Conservation (phyloP, 169 alveolate species). For the Plasmodium gallinaceum region DNA sequence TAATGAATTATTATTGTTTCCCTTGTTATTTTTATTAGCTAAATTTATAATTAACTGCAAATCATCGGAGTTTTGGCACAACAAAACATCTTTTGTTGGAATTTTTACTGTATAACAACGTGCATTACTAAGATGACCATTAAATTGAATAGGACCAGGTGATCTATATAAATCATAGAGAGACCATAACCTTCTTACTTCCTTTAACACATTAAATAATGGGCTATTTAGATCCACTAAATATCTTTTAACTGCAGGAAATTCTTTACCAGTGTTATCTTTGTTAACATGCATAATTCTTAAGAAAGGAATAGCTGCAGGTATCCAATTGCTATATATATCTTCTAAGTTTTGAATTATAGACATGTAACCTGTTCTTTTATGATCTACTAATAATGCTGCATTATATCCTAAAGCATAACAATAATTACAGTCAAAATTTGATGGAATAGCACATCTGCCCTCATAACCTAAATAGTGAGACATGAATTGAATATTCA, state of each 20-base stretch:
- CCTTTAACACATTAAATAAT: constrained; percentile 91
- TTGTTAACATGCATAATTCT: constrained; percentile 87
- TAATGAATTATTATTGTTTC: not conserved
- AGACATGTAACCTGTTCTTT: constrained; percentile 96
- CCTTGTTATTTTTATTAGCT: constrained; percentile 22
- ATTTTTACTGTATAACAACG: constrained; percentile 78
- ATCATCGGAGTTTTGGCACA: constrained; percentile 54
- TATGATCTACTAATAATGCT: constrained; percentile 91
- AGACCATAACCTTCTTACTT: constrained; percentile 95
- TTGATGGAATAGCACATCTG: constrained; percentile 97
- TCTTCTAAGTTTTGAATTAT: constrained; percentile 90
- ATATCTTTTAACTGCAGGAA: constrained; percentile 93
- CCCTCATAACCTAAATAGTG: constrained; percentile 99
- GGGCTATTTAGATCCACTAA: constrained; percentile 95
- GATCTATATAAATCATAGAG: constrained; percentile 93
- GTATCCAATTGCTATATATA: constrained; percentile 91
- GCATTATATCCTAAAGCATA: constrained; percentile 97
- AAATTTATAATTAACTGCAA: constrained; percentile 38
- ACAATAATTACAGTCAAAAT: constrained; percentile 98
- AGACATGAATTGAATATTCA: constrained; percentile 83
- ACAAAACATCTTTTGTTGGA: constrained; percentile 47
- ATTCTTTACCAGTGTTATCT: constrained; percentile 76
- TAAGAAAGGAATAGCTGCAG: constrained; percentile 91
- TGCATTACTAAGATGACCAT: constrained; percentile 85
- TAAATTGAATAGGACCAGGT: constrained; percentile 98